Base-by-base conservation (phyloP, 2,329 filamentous ascomycete species). In the Ophiocordyceps camponoti-leonardi region DNA sequence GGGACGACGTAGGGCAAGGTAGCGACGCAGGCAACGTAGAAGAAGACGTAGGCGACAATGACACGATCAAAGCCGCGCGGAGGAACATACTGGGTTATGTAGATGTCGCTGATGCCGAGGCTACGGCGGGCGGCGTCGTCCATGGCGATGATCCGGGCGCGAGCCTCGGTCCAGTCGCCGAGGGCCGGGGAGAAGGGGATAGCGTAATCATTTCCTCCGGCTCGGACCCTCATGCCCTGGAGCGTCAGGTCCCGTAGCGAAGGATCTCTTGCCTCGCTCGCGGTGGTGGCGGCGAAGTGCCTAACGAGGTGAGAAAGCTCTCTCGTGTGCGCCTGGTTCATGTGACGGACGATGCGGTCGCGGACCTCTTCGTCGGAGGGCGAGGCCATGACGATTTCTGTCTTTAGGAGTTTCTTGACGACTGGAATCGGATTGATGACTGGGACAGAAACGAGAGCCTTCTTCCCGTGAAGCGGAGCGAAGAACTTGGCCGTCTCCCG, bases 321-420 rank as follows among this genome's bases (percentile, higher is more conserved):
- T 53, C 77, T 72, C 44, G 72, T 67, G 65, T 94, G 90, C 61
- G 90, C 83, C 41, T 68, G 67, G 66, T 95, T 94, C 85, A 95
- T 92, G 68, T 95, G 88, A 31, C 69, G 69, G 57, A 90, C 75
- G 60, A 67, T 67, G 52, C 64, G 61, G 37, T 53, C 51, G 42
- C 58, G 61, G 47, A 56, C 52, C 33, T 53, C 54, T 43, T 54
- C 54, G 20, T 61, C 58, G n/a, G 52, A 44, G 18, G 53, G 51
- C 31, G 45, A 40, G 16, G 49, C 37, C 57, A 58, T 59, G 31
- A n/a, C 31, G 26, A 28, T 28, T 4, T 28, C 26, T 28, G 26
- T 11, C 11, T 2, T 28, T 4, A 10, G 26, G 7, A 11, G 4
- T 11, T 28, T 28, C 26, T 11, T 28, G 26, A 10, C 26, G 6